Evolutionary conservation across 306 rosid genomes (phyloP).

Genomic region (Arachis hypogaea): DNA sequence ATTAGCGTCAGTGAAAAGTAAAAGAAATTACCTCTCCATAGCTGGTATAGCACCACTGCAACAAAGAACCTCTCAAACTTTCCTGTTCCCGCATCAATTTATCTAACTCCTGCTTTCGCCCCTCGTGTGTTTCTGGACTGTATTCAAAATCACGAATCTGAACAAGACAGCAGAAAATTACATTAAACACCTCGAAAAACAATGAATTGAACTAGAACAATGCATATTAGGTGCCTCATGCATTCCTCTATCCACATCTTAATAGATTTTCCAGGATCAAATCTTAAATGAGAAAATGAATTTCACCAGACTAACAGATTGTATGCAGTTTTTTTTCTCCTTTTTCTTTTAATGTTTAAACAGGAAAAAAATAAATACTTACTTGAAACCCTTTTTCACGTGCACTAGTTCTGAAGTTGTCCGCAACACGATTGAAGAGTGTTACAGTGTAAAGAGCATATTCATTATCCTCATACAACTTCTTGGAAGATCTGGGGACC

Average conservation of each 20-base stretch:
- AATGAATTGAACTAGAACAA: slow-evolving; percentile 23
- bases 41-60: slow-evolving; percentile 92
- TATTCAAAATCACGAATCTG: slow-evolving; percentile 90
- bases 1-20: slow-evolving; percentile 20
- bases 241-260: slow-evolving; percentile 29
- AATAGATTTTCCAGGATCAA: not conserved
- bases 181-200: slow-evolving; percentile 33
- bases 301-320: slow-evolving; percentile 22
- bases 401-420: slow-evolving; percentile 84
- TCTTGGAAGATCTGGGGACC: slow-evolving; percentile 94
- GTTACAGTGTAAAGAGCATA: slow-evolving; percentile 90
- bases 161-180: slow-evolving; percentile 41
- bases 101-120: slow-evolving; percentile 74
- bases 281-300: not conserved
- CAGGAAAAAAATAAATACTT: slow-evolving; percentile 38
- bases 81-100: slow-evolving; percentile 83
- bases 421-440: slow-evolving; percentile 84
- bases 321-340: not conserved
- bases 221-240: slow-evolving; percentile 11
- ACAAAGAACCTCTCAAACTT: slow-evolving; percentile 74
- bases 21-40: slow-evolving; percentile 75
- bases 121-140: slow-evolving; percentile 82
- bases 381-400: slow-evolving; percentile 92
- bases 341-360: not conserved
- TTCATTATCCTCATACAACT: slow-evolving; percentile 87